Evolutionary conservation across 2,329 filamentous ascomycete species (phyloP), one percentile per base, ranked within the genome.

Genomic region (Trichoderma sp.): DNA sequence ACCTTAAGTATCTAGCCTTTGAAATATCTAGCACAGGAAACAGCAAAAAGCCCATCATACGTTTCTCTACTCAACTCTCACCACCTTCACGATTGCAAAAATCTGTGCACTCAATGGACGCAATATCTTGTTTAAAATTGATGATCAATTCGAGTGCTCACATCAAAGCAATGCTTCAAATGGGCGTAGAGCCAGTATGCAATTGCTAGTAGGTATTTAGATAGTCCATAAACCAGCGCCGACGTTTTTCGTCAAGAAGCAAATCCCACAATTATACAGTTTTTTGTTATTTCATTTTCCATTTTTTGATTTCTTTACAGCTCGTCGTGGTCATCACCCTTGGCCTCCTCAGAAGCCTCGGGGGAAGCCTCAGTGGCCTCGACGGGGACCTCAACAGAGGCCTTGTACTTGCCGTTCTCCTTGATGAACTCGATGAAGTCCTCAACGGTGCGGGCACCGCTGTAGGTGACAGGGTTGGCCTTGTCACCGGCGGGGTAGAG

Each of bases 401-500:
- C 90, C 83, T 92, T 90, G 88, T 97, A 89, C 84, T 94, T 96
- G 84, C 96, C 96, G 83, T 96, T 97, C 87, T 98, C 94, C 84
- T 93, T 91, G 83, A 99, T 89, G 86, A 99, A 99, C 79, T 91
- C 88, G 79, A 93, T 91, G 73, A 99, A 89, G 82, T 98, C 96
- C 86, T 97, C 93, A 71, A 98, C 86, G 70, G 94, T 96, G 79
- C 96, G 94, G 75, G 91, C 89, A 78, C 96, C 96, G 75, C 87
- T 88, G 89, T 98, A 99, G 78, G 94, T 93, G 74, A 98, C 83
- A 73, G 96, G 93, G 77, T 90, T 86, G 80, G 88, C 87, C 91
- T 99, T 99, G 84, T 88, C 88, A 79, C 94, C 95, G 78, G 96
- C 96, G 75, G 93, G 90, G 92, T 90, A 99, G 77, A 99, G 90